phyloP scores from a whole-genome alignment of 2,329 filamentous ascomycete genomes.

The Pseudogymnoascus sp. region DNA sequence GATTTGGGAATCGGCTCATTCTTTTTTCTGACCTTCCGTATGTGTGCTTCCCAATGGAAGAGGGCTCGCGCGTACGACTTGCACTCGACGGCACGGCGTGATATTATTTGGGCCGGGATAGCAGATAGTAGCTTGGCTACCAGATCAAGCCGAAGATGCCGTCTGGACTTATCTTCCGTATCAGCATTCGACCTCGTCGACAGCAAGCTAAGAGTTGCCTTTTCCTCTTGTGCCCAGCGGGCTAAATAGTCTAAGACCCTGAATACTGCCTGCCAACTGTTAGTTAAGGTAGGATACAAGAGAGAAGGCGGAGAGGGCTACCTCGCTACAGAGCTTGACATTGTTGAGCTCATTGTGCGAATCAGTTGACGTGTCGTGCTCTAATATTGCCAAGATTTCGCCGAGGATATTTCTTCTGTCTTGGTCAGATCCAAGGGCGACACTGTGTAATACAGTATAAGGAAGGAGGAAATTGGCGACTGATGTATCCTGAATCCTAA shows the following conservation, averaged over 20 bases:
- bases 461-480: slow-evolving; percentile 85
- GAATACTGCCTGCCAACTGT: slow-evolving; percentile 65
- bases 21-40: slow-evolving; percentile 44
- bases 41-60: slow-evolving; percentile 91
- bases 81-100: slow-evolving; percentile 82
- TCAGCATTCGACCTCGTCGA: slow-evolving; percentile 12
- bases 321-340: slow-evolving; percentile 79
- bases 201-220: slow-evolving; percentile 13
- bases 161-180: slow-evolving; percentile 31
- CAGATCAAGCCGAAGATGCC: slow-evolving; percentile 33
- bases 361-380: slow-evolving; percentile 40
- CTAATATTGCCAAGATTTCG: slow-evolving; percentile 70
- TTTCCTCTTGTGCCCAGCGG: slow-evolving; percentile 72
- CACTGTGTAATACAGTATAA: slow-evolving; percentile 74
- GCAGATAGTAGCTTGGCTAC: slow-evolving; percentile 66
- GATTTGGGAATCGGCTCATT: slow-evolving; percentile 34
- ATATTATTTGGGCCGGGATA: slow-evolving; percentile 65
- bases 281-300: slow-evolving; percentile 15
- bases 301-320: slow-evolving; percentile 32
- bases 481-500: slow-evolving; percentile 75
- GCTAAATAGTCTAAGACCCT: slow-evolving; percentile 85
- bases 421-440: slow-evolving; percentile 59
- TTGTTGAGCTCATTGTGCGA: slow-evolving; percentile 60
- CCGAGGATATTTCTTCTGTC: slow-evolving; percentile 57
- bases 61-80: slow-evolving; percentile 86